Evolutionary conservation across 768 basidiomycete genomes (phyloP).

Genomic region (Collybiopsis luxurians): DNA sequence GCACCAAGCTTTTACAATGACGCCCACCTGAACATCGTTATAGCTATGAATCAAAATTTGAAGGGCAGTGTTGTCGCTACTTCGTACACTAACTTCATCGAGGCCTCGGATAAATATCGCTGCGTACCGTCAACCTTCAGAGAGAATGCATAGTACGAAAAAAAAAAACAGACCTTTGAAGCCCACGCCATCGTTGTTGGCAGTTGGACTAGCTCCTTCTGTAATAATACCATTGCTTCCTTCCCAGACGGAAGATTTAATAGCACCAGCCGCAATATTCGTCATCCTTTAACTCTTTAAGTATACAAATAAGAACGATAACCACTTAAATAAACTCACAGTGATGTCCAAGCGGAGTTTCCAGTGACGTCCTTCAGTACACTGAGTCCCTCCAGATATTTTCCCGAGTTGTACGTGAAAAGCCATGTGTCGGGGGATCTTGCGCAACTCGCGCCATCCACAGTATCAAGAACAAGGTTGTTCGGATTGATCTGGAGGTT

Average conservation of each 20-base stretch:
- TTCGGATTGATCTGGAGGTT: conserved; percentile 40
- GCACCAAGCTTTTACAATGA: no score
- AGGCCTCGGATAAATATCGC: conserved; percentile 47
- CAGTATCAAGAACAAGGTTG: conserved; percentile 44
- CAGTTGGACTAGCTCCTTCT: conserved; percentile 39
- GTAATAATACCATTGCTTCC: conserved; percentile 49
- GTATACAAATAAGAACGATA: conserved; percentile 4
- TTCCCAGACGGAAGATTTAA: conserved; percentile 46
- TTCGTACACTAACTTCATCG: conserved; percentile 41
- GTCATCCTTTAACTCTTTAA: conserved; percentile 34
- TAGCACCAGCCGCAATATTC: conserved; percentile 34
- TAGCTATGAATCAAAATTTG: conserved; percentile 45
- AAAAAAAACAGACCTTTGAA: conserved; percentile 41
- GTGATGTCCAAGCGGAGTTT: conserved; percentile 35
- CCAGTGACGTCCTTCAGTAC: conserved; percentile 41
- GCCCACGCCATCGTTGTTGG: conserved; percentile 46
- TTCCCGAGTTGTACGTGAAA: conserved; percentile 55
- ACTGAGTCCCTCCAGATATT: conserved; percentile 49
- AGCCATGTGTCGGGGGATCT: conserved; percentile 43
- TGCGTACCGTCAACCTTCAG: conserved; percentile 9
- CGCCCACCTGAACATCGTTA: conserved; percentile 48
- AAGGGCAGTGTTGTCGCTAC: conserved; percentile 32
- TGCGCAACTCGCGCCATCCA: conserved; percentile 44
- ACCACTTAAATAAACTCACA: conserved; percentile 30
- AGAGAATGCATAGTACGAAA: background rate